Percentiles rank a stretch among this genome's conserved stretches.
Conservation (phyloP, 495 filamentous ascomycete species). For the Terfezia claveryi region DNA sequence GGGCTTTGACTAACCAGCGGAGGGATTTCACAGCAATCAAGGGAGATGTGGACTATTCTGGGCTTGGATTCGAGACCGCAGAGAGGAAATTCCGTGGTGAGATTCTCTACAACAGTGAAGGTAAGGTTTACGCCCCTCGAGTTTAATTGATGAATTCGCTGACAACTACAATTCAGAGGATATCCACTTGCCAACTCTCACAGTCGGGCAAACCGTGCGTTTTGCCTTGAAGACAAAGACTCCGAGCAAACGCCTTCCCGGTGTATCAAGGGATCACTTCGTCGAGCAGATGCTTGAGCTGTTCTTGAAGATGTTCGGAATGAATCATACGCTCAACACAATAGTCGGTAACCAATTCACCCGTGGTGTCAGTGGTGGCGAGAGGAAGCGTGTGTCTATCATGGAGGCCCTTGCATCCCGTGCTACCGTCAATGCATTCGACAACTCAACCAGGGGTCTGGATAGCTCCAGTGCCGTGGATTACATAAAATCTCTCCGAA, state of each 20-base stretch:
- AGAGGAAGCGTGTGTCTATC: slow-evolving; percentile 35
- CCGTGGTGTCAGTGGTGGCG: slow-evolving; percentile 44
- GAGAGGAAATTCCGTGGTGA: slow-evolving; percentile 40
- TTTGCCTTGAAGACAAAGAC: slow-evolving; percentile 37
- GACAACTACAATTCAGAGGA: slow-evolving; percentile 36
- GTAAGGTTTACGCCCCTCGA: slow-evolving; percentile 3
- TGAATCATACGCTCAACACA: slow-evolving; percentile 61
- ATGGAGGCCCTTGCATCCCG: slow-evolving; percentile 29
- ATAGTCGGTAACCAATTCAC: slow-evolving; percentile 68
- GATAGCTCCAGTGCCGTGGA: slow-evolving; percentile 29
- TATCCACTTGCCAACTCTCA: slow-evolving; percentile 42
- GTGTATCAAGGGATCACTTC: slow-evolving; percentile 24
- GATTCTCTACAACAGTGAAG: slow-evolving; percentile 38
- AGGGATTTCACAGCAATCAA: slow-evolving; percentile 29
- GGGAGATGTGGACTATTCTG: slow-evolving; percentile 13
- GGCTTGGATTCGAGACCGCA: slow-evolving; percentile 30
- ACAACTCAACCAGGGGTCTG: slow-evolving; percentile 33
- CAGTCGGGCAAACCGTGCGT: slow-evolving; percentile 42
- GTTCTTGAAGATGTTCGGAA: slow-evolving; percentile 43
- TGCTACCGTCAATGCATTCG: slow-evolving; percentile 33
- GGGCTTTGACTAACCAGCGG: slow-evolving; percentile 46
- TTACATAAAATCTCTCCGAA: slow-evolving; percentile 28
- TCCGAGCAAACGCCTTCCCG: slow-evolving; percentile 25
- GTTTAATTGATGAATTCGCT: slow-evolving; percentile 52
- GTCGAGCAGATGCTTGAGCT: slow-evolving; percentile 27